phyloP scores from a whole-genome alignment of 2,329 filamentous ascomycete genomes.

The Coniochaeta ligniaria region DNA sequence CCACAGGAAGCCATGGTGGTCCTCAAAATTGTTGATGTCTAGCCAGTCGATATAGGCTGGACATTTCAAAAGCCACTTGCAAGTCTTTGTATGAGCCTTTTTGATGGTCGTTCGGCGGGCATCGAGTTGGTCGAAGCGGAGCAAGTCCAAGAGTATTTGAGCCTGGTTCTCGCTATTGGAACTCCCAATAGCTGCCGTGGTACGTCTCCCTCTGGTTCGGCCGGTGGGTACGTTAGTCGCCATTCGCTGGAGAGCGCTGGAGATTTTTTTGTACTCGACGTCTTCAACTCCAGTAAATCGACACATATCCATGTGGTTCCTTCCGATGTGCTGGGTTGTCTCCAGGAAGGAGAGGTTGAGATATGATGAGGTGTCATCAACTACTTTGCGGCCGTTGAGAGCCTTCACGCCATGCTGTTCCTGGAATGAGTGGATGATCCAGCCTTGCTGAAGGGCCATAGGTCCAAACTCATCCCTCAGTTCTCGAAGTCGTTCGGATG shows the following conservation, averaged over 20 bases:
- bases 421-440: constrained; percentile 28
- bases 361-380: constrained; percentile 28
- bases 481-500: constrained; percentile 22
- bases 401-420: constrained; percentile 13
- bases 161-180: background rate
- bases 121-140: constrained; percentile 14
- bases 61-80: constrained; percentile 13
- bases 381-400: constrained; percentile 16
- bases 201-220: background rate
- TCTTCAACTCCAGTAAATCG: constrained; percentile 21
- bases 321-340: constrained; percentile 21
- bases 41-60: constrained; percentile 24
- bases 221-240: background rate
- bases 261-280: constrained; percentile 22
- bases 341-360: constrained; percentile 20
- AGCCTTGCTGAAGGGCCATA: constrained; percentile 19
- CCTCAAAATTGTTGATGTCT: constrained; percentile 11
- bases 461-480: constrained; percentile 20
- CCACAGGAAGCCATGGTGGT: constrained; percentile 12
- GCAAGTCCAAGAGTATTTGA: constrained; percentile 6
- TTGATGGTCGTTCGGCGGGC: constrained; percentile 9
- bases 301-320: constrained; percentile 28
- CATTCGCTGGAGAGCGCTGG: constrained; percentile 4
- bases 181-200: too few species aligned
- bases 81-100: constrained; percentile 13